Evolutionary conservation across 805 yeast species (phyloP), one percentile per base, ranked within the genome.

Genomic region (Lipomyces sp.): DNA sequence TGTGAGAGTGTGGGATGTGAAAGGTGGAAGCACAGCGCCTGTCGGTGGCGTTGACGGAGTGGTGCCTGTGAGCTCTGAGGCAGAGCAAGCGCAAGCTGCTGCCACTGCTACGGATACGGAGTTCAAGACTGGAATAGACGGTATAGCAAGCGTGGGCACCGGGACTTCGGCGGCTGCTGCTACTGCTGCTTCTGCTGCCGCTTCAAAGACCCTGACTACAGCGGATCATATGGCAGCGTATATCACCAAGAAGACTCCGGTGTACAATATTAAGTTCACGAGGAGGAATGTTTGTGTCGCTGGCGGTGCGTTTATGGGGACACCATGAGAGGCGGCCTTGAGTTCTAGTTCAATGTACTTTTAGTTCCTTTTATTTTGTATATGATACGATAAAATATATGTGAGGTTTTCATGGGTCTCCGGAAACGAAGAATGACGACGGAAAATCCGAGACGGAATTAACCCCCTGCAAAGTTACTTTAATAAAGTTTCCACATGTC

Each of bases 1-100:
- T 1, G 95, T 93, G 2, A 77, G 98, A 59, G 95, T 89, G 2
- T 93, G 99, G 99, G 98, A 93, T 68, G 81, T 88, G 45, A 88
- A 86, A 66, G 80, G 82, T 61, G 88, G 87, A 47, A 88, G 47
- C 22, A 52, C 61, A 2, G 28, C 55, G n/a, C 49, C 58, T 22
- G 14, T 24, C 22, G 29, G 31, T n/a, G 29, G 29, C 29, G 39
- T n/a, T 19, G 43, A 29, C 23, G 60, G 47, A 32, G 40, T 42
- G 31, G 29, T 13, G 18, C n/a, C n/a, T n/a, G n/a, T n/a, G n/a
- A n/a, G n/a, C n/a, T n/a, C n/a, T n/a, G n/a, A n/a, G n/a, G n/a
- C n/a, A n/a, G n/a, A n/a, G n/a, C n/a, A n/a, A n/a, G n/a, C n/a
- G n/a, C n/a, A n/a, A n/a, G 45, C 41, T 13, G 37, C 38, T 18